Evolutionary conservation across 441 rosid genomes (phyloP).

Genomic region (Adansonia grandidieri): DNA sequence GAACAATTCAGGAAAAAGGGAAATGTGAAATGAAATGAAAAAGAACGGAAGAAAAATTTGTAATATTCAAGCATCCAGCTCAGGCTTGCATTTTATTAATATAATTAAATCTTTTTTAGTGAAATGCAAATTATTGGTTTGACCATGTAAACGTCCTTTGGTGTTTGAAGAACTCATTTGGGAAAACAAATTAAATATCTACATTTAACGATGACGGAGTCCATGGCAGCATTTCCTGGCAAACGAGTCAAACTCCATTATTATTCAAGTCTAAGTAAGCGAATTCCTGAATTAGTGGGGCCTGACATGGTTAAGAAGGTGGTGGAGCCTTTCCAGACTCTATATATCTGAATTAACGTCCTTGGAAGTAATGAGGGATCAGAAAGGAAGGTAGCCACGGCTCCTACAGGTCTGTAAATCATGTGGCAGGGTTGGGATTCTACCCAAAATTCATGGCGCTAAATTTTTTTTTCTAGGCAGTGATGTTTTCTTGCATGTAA

Average conservation of each 20-base stretch:
- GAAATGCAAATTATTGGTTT: not conserved
- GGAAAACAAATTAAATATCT: not conserved
- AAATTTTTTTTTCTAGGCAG: not conserved
- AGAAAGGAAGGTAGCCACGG: not conserved
- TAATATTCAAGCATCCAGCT: conserved; percentile 34
- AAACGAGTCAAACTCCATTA: too few relatives aligned
- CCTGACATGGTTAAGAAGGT: not conserved
- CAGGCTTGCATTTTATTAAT: conserved; percentile 45
- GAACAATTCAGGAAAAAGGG: not conserved
- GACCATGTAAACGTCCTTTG: conserved; percentile 5
- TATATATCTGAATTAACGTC: not conserved
- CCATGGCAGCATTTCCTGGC: not conserved
- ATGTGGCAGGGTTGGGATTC: not conserved
- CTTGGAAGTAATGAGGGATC: not conserved
- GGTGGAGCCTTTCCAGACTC: too few relatives aligned
- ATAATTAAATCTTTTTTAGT: conserved; percentile 39
- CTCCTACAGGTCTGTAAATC: too few relatives aligned
- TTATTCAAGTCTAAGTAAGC: not conserved
- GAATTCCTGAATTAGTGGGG: not conserved
- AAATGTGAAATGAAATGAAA: conserved; percentile 3
- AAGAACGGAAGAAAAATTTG: conserved; percentile 37
- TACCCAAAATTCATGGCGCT: not conserved
- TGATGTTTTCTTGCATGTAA: not conserved
- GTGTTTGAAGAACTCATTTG: not conserved
- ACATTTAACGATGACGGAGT: not conserved